These are phyloP conservation scores for Candida andamanensis DNA, from an alignment of 805 yeast genomes.

Conservation along the genomic window DNA sequence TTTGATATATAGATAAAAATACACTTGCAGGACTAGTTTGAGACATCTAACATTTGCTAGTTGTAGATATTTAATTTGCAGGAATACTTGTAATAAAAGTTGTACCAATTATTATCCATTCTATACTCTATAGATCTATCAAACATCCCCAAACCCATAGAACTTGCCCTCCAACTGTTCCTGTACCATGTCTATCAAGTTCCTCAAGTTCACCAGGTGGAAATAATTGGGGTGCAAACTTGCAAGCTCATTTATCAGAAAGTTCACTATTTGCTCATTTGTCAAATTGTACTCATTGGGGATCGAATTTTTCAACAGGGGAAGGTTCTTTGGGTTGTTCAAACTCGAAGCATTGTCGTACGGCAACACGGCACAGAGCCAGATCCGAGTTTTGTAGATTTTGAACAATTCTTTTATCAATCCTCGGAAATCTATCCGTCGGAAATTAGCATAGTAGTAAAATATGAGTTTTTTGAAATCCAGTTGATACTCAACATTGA, in stretches of 20 bases:
- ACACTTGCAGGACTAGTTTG: too few relatives aligned
- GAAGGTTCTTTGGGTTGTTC: constrained; percentile 7
- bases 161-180: constrained; percentile 38
- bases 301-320: constrained; percentile 13
- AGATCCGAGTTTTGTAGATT: constrained; percentile 42
- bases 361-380: constrained; percentile 46
- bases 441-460: constrained; percentile 43
- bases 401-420: constrained; percentile 42
- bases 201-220: constrained; percentile 46
- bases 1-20: too few relatives aligned
- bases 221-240: constrained; percentile 44
- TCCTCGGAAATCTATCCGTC: constrained; percentile 37
- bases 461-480: constrained; percentile 43
- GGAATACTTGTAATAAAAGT: too few relatives aligned
- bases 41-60: too few relatives aligned
- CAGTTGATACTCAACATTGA: constrained; percentile 42
- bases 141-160: constrained; percentile 37
- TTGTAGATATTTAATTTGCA: too few relatives aligned
- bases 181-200: constrained; percentile 41
- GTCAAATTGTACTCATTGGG: constrained; percentile 36
- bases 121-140: too few relatives aligned
- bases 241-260: constrained; percentile 40
- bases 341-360: constrained; percentile 24
- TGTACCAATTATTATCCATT: too few relatives aligned
- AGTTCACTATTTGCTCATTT: constrained; percentile 38